Evolutionary conservation across 148 eudicot species (phyloP), one percentile per base, ranked within the genome.

Genomic region (Fagopyrum esculentum): DNA sequence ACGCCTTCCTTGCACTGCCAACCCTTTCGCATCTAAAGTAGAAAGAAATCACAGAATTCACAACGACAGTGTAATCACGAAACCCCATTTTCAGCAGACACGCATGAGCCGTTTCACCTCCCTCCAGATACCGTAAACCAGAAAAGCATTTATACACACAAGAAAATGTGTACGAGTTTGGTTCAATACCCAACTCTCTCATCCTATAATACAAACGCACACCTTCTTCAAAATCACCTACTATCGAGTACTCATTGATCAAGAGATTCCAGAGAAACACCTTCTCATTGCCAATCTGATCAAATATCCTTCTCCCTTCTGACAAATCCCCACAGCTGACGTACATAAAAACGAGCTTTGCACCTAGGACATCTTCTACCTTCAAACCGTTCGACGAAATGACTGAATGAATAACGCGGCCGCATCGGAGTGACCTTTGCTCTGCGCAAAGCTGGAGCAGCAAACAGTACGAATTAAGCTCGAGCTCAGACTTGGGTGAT

Each of bases 291-390:
- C 80, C 86, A 80, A 88, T 77, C 52, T 46, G 59, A 78, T 88
- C 80, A 57, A 90, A 90, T 16, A 90, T 74, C 76, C 79, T 77
- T 69, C 90, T 86, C 66, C 89, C 91, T 48, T 82, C 74, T 1
- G n/a, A 73, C 64, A 90, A 86, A 90, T 90, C 89, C 75, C 91
- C 90, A 83, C 95, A 90, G 49, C 19, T 85, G 57, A 88, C 90
- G 79, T 88, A 90, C 95, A 90, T 88, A 78, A 88, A 90, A 74
- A 86, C 95, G 54, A 90, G 83, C 80, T 88, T 90, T 16, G 88
- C 82, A 72, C 91, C 90, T 52, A 88, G 72, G 51, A 77, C 81
- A 78, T 70, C 48, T 15, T 83, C 85, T 11, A 78, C 84, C 73
- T 77, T 77, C 81, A 77, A 75, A 40, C 76, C 81, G 80, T 75